A percentile compares a stretch with the other conserved stretches of the same genome.
phyloP scores from a whole-genome alignment of 441 rosid species.

The Hypseocharis bilobata region DNA sequence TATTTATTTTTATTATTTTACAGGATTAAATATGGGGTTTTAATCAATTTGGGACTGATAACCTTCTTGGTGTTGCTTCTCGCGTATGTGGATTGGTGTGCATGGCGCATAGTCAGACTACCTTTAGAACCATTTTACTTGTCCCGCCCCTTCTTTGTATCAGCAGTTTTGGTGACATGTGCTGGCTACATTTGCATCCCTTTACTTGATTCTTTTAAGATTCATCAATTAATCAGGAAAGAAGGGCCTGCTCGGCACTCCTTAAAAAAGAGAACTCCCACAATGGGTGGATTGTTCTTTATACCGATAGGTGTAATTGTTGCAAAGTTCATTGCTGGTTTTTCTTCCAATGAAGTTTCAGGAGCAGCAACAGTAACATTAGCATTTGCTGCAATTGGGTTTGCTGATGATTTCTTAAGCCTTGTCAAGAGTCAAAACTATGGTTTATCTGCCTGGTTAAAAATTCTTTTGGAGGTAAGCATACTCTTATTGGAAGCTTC shows the following conservation, averaged over 20 bases:
- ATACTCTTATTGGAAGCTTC: neutral
- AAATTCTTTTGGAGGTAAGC: conserved; percentile 55
- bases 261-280: conserved; percentile 53
- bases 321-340: conserved; percentile 39
- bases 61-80: conserved; percentile 47
- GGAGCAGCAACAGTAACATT: conserved; percentile 64
- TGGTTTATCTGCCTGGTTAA: conserved; percentile 48
- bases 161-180: conserved; percentile 44
- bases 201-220: conserved; percentile 44
- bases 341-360: conserved; percentile 56
- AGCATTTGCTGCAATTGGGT: conserved; percentile 62
- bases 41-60: conserved; percentile 50
- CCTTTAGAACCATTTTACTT: conserved; percentile 66
- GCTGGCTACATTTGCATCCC: conserved; percentile 72
- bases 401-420: conserved; percentile 50
- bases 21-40: conserved; percentile 66
- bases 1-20: neutral
- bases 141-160: conserved; percentile 56
- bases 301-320: conserved; percentile 67
- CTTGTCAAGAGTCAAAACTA: conserved; percentile 27
- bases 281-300: conserved; percentile 82
- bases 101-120: conserved; percentile 85
- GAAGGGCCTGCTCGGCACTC: conserved; percentile 34
- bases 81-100: conserved; percentile 62
- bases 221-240: conserved; percentile 36